phyloP scores from a whole-genome alignment of 2,329 filamentous ascomycete species.

The Paramyrothecium roridum region DNA sequence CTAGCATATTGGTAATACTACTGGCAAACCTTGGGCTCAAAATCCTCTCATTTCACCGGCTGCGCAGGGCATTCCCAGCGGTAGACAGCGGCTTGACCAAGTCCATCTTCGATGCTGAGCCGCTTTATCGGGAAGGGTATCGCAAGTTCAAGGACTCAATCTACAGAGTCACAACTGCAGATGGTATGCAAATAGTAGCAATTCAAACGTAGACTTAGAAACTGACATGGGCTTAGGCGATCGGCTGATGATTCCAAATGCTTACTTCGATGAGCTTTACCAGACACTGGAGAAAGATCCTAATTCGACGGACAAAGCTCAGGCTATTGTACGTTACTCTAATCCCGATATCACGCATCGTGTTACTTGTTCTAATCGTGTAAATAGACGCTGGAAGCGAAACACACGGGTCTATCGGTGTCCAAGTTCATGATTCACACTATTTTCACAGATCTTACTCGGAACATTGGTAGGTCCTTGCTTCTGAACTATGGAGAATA shows the following conservation, averaged over 20 bases:
- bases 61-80: not conserved
- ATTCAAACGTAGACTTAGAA: not conserved
- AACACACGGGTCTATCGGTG: not conserved
- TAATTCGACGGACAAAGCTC: not conserved
- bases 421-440: not conserved
- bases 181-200: not conserved
- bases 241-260: not conserved
- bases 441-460: not conserved
- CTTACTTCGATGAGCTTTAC: not conserved
- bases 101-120: not conserved
- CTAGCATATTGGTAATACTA: not conserved
- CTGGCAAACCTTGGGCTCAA: not conserved
- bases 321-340: not conserved
- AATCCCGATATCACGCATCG: not conserved
- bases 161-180: not conserved
- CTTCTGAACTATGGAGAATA: not conserved
- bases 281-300: not conserved
- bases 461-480: not conserved
- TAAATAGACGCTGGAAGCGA: not conserved
- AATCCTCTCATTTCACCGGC: not conserved
- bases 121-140: not conserved
- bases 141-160: not conserved
- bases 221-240: not conserved
- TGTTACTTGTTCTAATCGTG: not conserved
- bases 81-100: not conserved